phyloP scores from a whole-genome alignment of 1,139 yeast species.

The Candida sojae region DNA sequence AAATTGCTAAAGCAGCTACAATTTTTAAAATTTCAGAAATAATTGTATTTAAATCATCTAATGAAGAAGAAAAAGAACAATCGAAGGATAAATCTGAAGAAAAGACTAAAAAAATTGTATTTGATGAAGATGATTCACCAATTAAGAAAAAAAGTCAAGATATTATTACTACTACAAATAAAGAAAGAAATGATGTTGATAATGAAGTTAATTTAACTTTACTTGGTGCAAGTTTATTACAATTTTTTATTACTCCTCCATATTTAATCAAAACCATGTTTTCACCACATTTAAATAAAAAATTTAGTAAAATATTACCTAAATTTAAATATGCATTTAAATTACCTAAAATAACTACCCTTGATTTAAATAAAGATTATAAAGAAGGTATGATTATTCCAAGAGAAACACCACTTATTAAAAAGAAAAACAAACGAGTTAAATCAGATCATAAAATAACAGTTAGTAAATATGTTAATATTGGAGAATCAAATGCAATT shows the following conservation, averaged over 20 bases:
- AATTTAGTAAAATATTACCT: slow-evolving; percentile 11
- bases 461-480: slow-evolving; percentile 61
- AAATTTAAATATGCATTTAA: slow-evolving; percentile 67
- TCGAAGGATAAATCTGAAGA: slow-evolving; percentile 21
- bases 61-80: slow-evolving; percentile 17
- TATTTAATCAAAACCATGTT: slow-evolving; percentile 70
- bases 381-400: slow-evolving; percentile 75
- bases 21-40: slow-evolving; percentile 72
- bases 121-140: slow-evolving; percentile 28
- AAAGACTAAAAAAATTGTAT: slow-evolving; percentile 35
- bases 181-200: slow-evolving; percentile 4
- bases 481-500: slow-evolving; percentile 62
- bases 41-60: slow-evolving; percentile 59
- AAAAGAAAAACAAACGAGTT: slow-evolving; percentile 40
- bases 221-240: slow-evolving; percentile 69
- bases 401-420: slow-evolving; percentile 45
- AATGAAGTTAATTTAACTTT: slow-evolving; percentile 34
- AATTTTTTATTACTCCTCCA: slow-evolving; percentile 85
- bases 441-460: slow-evolving; percentile 53
- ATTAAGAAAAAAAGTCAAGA: slow-evolving; percentile 11
- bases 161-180: slow-evolving; percentile 12
- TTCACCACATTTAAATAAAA: slow-evolving; percentile 27
- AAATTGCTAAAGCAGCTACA: slow-evolving; percentile 75
- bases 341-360: slow-evolving; percentile 69
- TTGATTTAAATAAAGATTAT: slow-evolving; percentile 39